These are phyloP conservation scores for Erodium texanum DNA, from an alignment of 441 rosid genomes.

Conservation along the genomic window DNA sequence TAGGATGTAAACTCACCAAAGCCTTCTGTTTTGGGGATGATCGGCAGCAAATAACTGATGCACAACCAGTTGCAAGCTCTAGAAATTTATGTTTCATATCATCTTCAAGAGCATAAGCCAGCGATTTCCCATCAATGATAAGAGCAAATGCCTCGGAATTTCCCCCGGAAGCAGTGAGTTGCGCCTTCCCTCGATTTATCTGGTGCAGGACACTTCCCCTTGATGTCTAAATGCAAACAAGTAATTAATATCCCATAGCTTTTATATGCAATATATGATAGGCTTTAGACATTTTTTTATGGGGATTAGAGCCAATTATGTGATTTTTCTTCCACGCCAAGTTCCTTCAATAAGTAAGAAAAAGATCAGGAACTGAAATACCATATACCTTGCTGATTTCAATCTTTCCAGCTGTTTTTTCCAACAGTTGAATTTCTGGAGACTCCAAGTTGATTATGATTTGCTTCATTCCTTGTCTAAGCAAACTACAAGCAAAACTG, in stretches of 20 bases:
- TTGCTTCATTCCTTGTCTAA: slow-evolving; percentile 69
- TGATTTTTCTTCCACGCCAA: too few species aligned
- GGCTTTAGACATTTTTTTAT: too few species aligned
- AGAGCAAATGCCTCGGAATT: slow-evolving; percentile 55
- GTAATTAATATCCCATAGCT: slow-evolving; percentile 1
- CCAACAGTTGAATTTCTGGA: slow-evolving; percentile 43
- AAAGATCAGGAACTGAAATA: too few species aligned
- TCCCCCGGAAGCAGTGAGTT: slow-evolving; percentile 31
- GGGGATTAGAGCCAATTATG: too few species aligned
- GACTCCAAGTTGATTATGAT: slow-evolving; percentile 50
- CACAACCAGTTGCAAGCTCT: slow-evolving; percentile 54
- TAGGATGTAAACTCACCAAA: slow-evolving; percentile 35
- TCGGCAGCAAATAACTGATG: slow-evolving; percentile 70
- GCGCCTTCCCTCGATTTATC: slow-evolving; percentile 42
- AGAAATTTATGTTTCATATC: slow-evolving; percentile 41
- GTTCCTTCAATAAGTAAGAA: too few species aligned
- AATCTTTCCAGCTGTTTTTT: slow-evolving; percentile 43
- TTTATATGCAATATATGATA: too few species aligned
- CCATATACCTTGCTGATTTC: slow-evolving; percentile 35
- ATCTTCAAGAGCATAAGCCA: slow-evolving; percentile 59
- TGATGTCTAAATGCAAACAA: slow-evolving; percentile 33
- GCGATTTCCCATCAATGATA: slow-evolving; percentile 65
- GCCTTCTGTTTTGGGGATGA: slow-evolving; percentile 79
- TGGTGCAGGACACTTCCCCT: slow-evolving; percentile 42
- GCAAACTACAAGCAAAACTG: slow-evolving; percentile 69